phyloP scores from a whole-genome alignment of 163 green algal species.

The Scenedesmus sp. region DNA sequence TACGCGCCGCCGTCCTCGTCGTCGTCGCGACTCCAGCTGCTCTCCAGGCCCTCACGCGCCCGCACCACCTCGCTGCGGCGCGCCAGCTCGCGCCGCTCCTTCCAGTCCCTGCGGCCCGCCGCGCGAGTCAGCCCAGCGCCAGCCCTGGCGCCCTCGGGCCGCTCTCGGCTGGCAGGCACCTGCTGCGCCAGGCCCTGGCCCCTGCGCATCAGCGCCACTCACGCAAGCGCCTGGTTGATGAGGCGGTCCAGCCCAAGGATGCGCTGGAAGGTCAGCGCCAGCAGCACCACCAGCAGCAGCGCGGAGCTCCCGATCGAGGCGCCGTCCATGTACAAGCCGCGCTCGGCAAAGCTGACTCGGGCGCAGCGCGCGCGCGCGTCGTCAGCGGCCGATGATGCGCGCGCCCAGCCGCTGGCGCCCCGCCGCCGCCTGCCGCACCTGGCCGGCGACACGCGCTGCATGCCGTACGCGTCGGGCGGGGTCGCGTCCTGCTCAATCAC shows the following conservation, averaged over 20 bases:
- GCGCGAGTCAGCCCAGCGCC: not conserved
- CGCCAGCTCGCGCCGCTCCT: not conserved
- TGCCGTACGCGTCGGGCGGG: slow-evolving; percentile 15
- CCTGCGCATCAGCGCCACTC: not conserved
- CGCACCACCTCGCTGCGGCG: not conserved
- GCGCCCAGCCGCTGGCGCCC: no score
- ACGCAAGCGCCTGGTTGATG: no score
- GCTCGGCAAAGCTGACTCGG: slow-evolving; percentile 28
- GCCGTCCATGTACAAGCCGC: slow-evolving; percentile 37
- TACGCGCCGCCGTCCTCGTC: no score
- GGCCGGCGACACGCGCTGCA: slow-evolving; percentile 34
- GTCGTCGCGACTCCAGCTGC: no score
- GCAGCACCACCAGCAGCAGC: slow-evolving; percentile 45
- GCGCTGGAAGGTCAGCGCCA: slow-evolving; percentile 40
- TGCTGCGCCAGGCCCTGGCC: no score
- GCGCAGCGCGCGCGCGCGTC: not conserved
- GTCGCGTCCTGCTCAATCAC: not conserved
- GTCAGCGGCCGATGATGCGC: not conserved
- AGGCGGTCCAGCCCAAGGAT: slow-evolving; percentile 45
- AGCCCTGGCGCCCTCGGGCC: no score
- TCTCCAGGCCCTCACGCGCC: slow-evolving; percentile 25
- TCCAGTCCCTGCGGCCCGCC: slow-evolving; percentile 39
- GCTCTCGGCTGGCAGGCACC: no score
- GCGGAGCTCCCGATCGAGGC: slow-evolving; percentile 21
- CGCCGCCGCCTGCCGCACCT: no score